Conservation (phyloP, 176 grass and related monocot species). For the Carex scoparia region DNA sequence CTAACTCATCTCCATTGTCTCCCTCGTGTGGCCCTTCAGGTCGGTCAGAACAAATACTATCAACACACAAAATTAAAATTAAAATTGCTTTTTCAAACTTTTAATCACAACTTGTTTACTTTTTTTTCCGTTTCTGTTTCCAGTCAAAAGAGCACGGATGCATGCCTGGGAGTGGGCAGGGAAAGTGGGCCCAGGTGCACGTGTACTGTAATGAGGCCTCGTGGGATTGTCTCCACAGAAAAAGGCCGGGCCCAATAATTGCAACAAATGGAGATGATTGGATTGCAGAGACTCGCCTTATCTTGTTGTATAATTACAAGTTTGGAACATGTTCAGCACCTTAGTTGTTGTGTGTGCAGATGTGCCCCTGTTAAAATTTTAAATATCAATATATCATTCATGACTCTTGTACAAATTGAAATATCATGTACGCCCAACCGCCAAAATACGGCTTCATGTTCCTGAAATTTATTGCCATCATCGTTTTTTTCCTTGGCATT, state of each 20-base stretch:
- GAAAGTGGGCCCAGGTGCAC: conserved; percentile 3
- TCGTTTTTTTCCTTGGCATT: no score
- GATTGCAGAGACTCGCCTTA: neutral
- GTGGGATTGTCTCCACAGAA: conserved; percentile 9
- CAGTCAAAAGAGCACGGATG: neutral
- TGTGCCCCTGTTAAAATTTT: no score
- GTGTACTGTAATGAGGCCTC: conserved; percentile 7
- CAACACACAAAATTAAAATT: neutral
- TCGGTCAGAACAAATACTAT: neutral
- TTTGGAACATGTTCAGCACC: neutral
- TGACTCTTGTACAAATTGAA: no score
- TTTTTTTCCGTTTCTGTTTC: neutral
- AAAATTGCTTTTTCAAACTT: neutral
- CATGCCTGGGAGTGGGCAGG: neutral
- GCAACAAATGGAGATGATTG: neutral
- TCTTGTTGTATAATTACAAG: neutral
- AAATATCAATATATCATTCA: no score
- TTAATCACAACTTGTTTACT: neutral
- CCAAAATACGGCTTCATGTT: no score
- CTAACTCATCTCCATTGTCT: neutral
- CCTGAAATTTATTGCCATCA: no score
- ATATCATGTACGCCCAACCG: no score
- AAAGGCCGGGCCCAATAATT: neutral
- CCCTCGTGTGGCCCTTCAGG: neutral
- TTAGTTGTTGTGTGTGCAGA: neutral